Conservation (phyloP, 805 yeast genomes). For the Sugiyamaella qingdaonensis region DNA sequence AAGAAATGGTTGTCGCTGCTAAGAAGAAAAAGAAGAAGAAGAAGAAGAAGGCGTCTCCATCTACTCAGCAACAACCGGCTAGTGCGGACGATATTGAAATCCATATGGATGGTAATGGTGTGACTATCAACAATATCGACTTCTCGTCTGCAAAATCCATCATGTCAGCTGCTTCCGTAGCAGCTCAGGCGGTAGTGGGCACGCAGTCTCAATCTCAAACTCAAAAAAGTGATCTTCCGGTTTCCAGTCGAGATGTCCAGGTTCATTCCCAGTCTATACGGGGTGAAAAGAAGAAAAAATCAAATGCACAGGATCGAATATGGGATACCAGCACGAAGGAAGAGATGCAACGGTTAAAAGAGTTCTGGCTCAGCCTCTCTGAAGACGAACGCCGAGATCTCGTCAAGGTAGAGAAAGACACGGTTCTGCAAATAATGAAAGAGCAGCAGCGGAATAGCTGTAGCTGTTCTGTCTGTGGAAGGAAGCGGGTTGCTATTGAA, state of each 20-base stretch:
- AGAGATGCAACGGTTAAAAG: conserved; percentile 48
- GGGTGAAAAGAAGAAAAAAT: conserved; percentile 5
- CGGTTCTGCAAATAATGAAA: conserved; percentile 60
- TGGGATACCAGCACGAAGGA: conserved; percentile 45
- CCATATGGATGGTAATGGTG: conserved; percentile 62
- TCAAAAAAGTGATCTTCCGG: conserved; percentile 5
- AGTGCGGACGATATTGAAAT: conserved; percentile 48
- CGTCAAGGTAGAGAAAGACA: conserved; percentile 62
- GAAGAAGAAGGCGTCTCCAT: conserved; percentile 30
- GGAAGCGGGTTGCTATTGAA: conserved; percentile 65
- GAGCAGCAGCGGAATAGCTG: conserved; percentile 58
- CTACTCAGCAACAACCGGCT: conserved; percentile 19
- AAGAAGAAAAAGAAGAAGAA: conserved; percentile 33
- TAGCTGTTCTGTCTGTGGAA: conserved; percentile 73
- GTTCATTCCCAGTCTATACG: too few relatives aligned
- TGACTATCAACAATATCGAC: conserved; percentile 57
- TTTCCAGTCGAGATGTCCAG: background rate
- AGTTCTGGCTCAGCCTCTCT: conserved; percentile 63
- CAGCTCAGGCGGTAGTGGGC: conserved; percentile 11
- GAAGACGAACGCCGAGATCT: conserved; percentile 58
- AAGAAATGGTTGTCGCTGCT: conserved; percentile 1
- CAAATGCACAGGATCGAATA: conserved; percentile 30
- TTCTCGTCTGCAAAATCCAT: conserved; percentile 26
- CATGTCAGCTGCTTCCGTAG: conserved; percentile 23
- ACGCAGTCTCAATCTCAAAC: background rate